These are phyloP conservation scores for Saccharomyces hybrid DNA, from an alignment of 1,139 yeast species.

Conservation along the genomic window DNA sequence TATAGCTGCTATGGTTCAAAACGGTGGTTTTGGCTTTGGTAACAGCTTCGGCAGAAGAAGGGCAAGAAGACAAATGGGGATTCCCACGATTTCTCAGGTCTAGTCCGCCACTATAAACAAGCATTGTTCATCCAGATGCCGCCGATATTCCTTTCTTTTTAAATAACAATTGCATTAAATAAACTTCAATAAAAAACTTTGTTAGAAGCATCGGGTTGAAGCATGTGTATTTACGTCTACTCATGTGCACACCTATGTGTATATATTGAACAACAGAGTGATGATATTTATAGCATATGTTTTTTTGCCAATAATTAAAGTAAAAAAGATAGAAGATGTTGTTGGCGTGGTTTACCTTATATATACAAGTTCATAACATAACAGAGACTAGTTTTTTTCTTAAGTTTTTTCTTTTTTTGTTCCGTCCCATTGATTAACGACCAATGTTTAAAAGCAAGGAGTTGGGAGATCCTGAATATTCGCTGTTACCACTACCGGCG, in stretches of 20 bases:
- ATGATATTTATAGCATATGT: neutral
- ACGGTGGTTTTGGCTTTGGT: slow-evolving; percentile 62
- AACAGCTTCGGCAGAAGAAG: slow-evolving; percentile 36
- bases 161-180: neutral
- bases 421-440: slow-evolving; percentile 33
- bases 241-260: neutral
- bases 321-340: neutral
- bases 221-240: too few relatives aligned
- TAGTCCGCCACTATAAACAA: slow-evolving; percentile 23
- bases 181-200: neutral
- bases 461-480: slow-evolving; percentile 30
- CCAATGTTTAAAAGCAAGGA: slow-evolving; percentile 52
- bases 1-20: slow-evolving; percentile 47
- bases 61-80: slow-evolving; percentile 64
- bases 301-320: neutral
- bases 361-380: neutral
- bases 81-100: slow-evolving; percentile 84
- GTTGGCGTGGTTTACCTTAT: neutral
- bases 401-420: too few relatives aligned
- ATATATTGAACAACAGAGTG: neutral
- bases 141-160: neutral
- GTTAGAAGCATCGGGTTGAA: neutral
- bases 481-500: slow-evolving; percentile 35
- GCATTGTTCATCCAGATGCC: neutral
- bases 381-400: neutral